Conservation (phyloP, 495 filamentous ascomycete species). For the Rostrohypoxylon terebratum region DNA sequence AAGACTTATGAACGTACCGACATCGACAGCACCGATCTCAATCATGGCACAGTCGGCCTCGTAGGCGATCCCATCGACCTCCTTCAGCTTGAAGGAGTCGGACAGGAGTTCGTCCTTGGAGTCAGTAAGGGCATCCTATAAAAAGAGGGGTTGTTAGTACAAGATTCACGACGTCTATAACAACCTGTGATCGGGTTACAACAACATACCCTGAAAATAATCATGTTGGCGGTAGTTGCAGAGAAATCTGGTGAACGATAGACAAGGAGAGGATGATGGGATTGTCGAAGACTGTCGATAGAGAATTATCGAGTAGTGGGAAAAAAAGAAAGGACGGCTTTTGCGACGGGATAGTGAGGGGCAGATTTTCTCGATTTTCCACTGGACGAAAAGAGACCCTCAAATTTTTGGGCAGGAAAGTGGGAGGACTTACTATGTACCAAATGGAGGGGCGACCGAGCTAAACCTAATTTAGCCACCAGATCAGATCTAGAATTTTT, state of each 20-base stretch:
- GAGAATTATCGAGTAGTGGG: conserved; percentile 31
- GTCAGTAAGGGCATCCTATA: conserved; percentile 85
- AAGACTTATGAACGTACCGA: conserved; percentile 67
- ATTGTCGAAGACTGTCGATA: conserved; percentile 28
- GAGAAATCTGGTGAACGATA: conserved; percentile 34
- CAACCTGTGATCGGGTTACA: background rate
- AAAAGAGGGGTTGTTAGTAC: conserved; percentile 35
- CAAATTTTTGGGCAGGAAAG: conserved; percentile 54
- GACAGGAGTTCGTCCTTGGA: conserved; percentile 88
- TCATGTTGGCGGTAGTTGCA: conserved; percentile 71
- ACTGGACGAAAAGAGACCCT: conserved; percentile 38
- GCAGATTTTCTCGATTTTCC: conserved; percentile 49
- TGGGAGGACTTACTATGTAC: conserved; percentile 48
- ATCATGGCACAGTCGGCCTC: conserved; percentile 94
- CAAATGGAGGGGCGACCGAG: conserved; percentile 51
- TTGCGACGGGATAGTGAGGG: conserved; percentile 51
- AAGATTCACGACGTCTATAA: conserved; percentile 4
- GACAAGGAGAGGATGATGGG: conserved; percentile 38
- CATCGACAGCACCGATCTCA: conserved; percentile 74
- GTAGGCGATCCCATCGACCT: conserved; percentile 81
- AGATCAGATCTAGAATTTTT: conserved; percentile 46
- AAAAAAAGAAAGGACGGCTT: conserved; percentile 51
- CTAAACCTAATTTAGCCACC: conserved; percentile 24
- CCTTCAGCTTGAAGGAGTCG: conserved; percentile 84
- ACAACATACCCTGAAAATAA: conserved; percentile 84